Percentiles rank a stretch among this genome's conserved stretches.
Evolutionary conservation across 345 rosid species (phyloP).

Genomic region (Salix suchowensis): DNA sequence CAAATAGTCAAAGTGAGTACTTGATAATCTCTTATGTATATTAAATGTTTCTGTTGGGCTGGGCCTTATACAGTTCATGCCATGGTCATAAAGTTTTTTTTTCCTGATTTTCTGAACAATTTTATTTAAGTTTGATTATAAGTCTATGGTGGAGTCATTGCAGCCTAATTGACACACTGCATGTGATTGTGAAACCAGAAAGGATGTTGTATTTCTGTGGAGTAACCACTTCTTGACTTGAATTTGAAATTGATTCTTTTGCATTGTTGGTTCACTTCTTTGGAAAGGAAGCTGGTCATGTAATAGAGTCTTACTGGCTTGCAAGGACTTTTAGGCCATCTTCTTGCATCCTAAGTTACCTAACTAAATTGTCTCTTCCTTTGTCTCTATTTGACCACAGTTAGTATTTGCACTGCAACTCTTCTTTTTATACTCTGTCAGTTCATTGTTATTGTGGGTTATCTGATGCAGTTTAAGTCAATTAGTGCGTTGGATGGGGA

Average conservation of each 20-base stretch:
- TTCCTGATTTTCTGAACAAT: not conserved
- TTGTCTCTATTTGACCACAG: not conserved
- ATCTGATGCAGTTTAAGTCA: conserved; percentile 68
- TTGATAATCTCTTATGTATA: too few species aligned
- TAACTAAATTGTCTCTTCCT: not conserved
- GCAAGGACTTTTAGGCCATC: not conserved
- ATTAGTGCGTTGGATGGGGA: conserved; percentile 79
- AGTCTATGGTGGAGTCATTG: not conserved
- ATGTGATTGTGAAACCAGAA: not conserved
- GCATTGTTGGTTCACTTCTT: not conserved
- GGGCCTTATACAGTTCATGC: not conserved
- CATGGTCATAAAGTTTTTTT: not conserved
- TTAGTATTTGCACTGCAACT: conserved; percentile 3
- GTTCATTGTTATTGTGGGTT: conserved; percentile 12
- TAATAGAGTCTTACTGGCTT: not conserved
- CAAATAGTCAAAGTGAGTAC: too few species aligned
- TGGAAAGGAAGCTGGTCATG: too few species aligned
- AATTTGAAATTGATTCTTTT: not conserved
- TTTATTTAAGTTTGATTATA: not conserved
- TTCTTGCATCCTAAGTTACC: not conserved
- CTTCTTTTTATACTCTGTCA: not conserved
- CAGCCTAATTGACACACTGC: not conserved
- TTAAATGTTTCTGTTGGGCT: not conserved
- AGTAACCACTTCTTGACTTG: not conserved
- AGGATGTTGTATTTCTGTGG: not conserved